phyloP scores from a whole-genome alignment of 1,139 yeast species.

The Kodamaea alishanica region DNA sequence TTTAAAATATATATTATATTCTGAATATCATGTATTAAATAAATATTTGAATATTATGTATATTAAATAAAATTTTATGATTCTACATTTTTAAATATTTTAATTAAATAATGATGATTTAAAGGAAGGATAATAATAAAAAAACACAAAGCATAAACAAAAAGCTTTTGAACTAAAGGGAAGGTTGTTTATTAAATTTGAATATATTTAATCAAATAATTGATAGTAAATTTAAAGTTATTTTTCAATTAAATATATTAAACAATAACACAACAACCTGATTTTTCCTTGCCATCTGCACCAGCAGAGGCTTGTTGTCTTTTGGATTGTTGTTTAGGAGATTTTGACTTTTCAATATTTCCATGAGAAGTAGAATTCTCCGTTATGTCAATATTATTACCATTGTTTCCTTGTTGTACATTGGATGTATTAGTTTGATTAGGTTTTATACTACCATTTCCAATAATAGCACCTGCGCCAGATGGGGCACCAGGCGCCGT shows the following conservation, averaged over 20 bases:
- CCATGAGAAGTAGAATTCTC: neutral
- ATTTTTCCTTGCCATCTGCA: conserved; percentile 32
- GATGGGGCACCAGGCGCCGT: no score
- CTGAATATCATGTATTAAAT: neutral
- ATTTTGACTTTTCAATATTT: conserved; percentile 1
- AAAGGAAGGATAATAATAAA: no score
- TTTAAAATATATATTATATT: conserved; percentile 9
- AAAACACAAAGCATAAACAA: no score
- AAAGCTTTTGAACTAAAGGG: no score
- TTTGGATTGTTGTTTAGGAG: conserved; percentile 2
- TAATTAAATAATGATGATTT: no score
- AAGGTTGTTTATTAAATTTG: no score
- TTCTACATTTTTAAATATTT: no score
- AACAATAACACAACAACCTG: conserved; percentile 47
- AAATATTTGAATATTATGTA: no score
- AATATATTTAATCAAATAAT: no score
- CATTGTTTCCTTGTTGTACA: conserved; percentile 1
- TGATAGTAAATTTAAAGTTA: no score
- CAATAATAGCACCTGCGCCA: conserved; percentile 7
- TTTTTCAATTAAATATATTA: conserved; percentile 13
- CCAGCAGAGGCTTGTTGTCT: conserved; percentile 13
- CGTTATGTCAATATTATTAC: no score
- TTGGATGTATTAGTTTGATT: neutral
- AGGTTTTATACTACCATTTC: conserved; percentile 1
- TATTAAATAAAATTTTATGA: no score